phyloP scores from a whole-genome alignment of 2,329 filamentous ascomycete genomes.

The Trichoderma harzianum region DNA sequence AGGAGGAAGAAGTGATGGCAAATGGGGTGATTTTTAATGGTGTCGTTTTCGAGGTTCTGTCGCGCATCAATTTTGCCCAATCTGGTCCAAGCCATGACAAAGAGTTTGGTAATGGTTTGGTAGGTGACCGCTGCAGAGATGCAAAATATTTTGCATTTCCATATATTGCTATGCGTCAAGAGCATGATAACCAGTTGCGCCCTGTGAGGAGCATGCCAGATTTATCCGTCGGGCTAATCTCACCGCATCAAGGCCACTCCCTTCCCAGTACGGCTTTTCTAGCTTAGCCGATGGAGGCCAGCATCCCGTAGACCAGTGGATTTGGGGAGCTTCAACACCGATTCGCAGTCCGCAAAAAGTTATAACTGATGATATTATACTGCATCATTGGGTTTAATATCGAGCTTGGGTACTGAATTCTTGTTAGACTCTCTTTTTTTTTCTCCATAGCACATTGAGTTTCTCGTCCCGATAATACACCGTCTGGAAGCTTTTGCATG shows the following conservation, averaged over 20 bases:
- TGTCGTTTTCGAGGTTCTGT: fast-evolving
- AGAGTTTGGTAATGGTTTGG: too few relatives aligned
- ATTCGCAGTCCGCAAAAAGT: not conserved
- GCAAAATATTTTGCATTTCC: too few relatives aligned
- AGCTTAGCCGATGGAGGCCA: not conserved
- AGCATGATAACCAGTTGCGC: too few relatives aligned
- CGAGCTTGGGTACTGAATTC: not conserved
- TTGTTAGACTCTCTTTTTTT: too few relatives aligned
- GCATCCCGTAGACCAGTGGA: not conserved
- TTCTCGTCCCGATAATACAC: not conserved
- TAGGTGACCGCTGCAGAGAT: too few relatives aligned
- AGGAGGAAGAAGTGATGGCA: not conserved
- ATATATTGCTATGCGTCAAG: too few relatives aligned
- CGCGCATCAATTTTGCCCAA: too few relatives aligned
- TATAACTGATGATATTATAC: not conserved
- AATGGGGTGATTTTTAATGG: not conserved
- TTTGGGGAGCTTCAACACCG: not conserved
- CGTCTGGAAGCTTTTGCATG: not conserved
- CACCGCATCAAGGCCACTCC: not conserved
- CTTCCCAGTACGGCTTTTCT: not conserved
- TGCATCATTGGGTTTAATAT: not conserved
- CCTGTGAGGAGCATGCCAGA: not conserved
- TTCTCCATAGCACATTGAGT: not conserved
- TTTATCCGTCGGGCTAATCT: not conserved
- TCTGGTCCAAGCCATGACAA: too few relatives aligned